These are phyloP conservation scores for Mycena venus DNA, from an alignment of 768 basidiomycete genomes.

Conservation along the genomic window DNA sequence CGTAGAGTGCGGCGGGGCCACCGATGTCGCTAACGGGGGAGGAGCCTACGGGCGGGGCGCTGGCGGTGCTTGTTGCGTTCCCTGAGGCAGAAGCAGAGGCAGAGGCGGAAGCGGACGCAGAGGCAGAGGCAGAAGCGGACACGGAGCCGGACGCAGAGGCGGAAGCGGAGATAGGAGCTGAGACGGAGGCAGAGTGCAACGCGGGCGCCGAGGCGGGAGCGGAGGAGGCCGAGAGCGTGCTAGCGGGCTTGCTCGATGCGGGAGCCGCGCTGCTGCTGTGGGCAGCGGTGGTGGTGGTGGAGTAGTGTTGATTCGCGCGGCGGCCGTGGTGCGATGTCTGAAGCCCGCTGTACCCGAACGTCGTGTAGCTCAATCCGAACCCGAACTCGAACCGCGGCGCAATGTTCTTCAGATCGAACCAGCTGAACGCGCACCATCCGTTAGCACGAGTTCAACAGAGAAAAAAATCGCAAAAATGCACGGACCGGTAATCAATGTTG, in stretches of 20 bases:
- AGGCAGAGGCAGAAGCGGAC: neutral
- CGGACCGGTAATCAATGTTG: constrained; percentile 43
- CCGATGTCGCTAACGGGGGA: constrained; percentile 27
- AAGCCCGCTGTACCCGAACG: constrained; percentile 54
- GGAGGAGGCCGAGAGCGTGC: neutral
- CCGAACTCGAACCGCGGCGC: constrained; percentile 44
- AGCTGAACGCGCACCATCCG: neutral
- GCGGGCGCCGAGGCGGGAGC: neutral
- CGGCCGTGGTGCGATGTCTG: constrained; percentile 18
- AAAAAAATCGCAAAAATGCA: constrained; percentile 41
- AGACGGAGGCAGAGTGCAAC: neutral
- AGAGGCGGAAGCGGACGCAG: neutral
- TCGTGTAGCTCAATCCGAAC: constrained; percentile 58
- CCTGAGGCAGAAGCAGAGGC: neutral
- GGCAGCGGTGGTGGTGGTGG: neutral
- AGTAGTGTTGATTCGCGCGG: neutral
- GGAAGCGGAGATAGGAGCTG: neutral
- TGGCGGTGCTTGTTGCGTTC: constrained; percentile 31
- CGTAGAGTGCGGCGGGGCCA: constrained; percentile 40
- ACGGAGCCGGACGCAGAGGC: neutral
- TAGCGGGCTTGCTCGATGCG: neutral
- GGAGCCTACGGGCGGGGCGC: neutral
- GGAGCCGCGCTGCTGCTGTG: neutral
- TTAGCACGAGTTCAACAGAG: constrained; percentile 43
- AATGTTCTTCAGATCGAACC: constrained; percentile 48